phyloP scores from a whole-genome alignment of 176 grass and related monocot species.

The Pontederia crassipes region DNA sequence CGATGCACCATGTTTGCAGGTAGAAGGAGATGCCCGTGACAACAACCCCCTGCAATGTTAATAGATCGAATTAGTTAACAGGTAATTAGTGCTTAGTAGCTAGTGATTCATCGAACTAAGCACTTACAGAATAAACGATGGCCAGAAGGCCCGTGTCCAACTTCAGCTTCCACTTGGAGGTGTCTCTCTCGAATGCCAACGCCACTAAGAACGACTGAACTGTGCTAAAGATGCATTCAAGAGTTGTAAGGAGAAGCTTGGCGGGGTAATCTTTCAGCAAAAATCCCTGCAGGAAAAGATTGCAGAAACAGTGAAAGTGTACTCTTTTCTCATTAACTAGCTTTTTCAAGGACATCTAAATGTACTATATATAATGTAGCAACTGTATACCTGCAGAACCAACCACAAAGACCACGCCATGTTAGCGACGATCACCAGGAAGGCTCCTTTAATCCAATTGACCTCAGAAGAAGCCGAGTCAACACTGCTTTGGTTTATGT shows the following conservation, averaged over 20 bases:
- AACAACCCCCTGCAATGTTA: neutral
- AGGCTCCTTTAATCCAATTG: slow-evolving; percentile 50
- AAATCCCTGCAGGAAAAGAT: slow-evolving; percentile 15
- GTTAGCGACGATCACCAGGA: slow-evolving; percentile 34
- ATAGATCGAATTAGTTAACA: neutral
- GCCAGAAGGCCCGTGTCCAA: slow-evolving; percentile 36
- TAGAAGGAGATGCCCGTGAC: slow-evolving; percentile 19
- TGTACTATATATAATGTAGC: neutral
- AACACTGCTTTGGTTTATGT: neutral
- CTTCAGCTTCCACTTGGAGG: slow-evolving; percentile 40
- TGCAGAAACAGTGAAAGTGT: neutral
- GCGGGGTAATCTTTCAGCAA: slow-evolving; percentile 64
- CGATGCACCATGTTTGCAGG: slow-evolving; percentile 18
- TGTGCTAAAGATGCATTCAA: slow-evolving; percentile 45
- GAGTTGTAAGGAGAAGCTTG: slow-evolving; percentile 49
- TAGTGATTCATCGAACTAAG: neutral
- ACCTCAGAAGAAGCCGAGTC: slow-evolving; percentile 12
- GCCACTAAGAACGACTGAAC: slow-evolving; percentile 31
- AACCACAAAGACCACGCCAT: slow-evolving; percentile 57
- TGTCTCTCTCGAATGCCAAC: slow-evolving; percentile 29
- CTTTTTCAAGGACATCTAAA: neutral
- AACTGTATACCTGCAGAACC: slow-evolving; percentile 36
- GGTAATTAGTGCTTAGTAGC: neutral
- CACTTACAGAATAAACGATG: slow-evolving; percentile 26
- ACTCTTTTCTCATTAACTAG: neutral